Conservation (phyloP, 768 basidiomycete genomes). For the Trametes gibbosa region DNA sequence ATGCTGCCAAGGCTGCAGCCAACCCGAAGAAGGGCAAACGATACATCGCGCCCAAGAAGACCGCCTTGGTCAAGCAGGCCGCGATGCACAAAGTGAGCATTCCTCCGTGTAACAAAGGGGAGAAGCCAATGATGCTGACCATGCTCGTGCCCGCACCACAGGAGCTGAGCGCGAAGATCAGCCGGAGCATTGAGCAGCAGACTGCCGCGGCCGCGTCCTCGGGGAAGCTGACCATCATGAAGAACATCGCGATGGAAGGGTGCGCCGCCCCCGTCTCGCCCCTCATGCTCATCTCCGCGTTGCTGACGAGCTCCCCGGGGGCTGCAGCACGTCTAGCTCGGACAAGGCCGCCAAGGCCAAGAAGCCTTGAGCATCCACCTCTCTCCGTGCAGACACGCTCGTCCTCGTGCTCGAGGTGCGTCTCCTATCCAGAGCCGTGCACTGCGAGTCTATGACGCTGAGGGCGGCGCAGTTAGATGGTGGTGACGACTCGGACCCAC, state of each 20-base stretch:
- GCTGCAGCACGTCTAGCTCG: conserved; percentile 13
- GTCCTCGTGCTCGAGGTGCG: neutral
- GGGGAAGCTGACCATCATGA: conserved; percentile 93
- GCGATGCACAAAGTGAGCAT: conserved; percentile 69
- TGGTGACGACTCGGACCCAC: too few species aligned
- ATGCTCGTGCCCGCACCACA: conserved; percentile 30
- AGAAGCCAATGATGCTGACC: neutral
- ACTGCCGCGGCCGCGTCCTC: conserved; percentile 87
- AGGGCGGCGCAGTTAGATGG: conserved; percentile 3
- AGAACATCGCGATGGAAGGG: conserved; percentile 50
- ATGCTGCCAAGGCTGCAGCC: conserved; percentile 63
- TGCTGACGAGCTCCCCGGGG: neutral
- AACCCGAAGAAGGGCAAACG: conserved; percentile 78
- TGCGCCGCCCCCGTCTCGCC: conserved; percentile 22
- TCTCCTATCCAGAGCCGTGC: neutral
- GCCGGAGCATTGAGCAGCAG: conserved; percentile 86
- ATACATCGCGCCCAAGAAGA: conserved; percentile 80
- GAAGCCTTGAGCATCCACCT: conserved; percentile 12
- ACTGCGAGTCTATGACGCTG: neutral
- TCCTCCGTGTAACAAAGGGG: neutral
- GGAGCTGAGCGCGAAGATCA: conserved; percentile 88
- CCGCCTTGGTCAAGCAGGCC: conserved; percentile 66
- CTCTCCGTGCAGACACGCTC: neutral
- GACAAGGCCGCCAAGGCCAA: conserved; percentile 17
- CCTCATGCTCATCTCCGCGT: neutral